Base-by-base conservation (phyloP, 2,329 filamentous ascomycete species). In the Cladosporium colombiae region DNA sequence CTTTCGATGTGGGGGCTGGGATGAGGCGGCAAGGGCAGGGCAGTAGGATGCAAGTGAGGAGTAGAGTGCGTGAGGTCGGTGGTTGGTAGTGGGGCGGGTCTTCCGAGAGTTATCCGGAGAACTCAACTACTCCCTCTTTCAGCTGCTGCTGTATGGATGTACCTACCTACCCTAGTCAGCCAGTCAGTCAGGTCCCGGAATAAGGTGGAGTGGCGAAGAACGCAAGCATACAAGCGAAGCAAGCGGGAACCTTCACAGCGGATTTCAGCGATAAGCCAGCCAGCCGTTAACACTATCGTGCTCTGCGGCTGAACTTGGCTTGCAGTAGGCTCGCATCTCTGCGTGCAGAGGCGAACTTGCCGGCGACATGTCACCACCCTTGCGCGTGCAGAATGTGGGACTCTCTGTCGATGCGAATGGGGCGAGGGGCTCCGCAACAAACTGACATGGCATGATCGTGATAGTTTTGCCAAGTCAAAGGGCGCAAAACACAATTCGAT, bases 221-320 rank as follows among this genome's bases (percentile, higher is more conserved):
- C 33, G 35, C 33, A 35, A 35, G 33, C 35, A 40, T 16, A 44
- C 18, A 44, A 44, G 40, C 40, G 40, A 21, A 46, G n/a, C 18
- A 21, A 46, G 40, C 40, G 40, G 18, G 8, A 46, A 46, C n/a
- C 40, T 46, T 46, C 40, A 21, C 40, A 46, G 40, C 40, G 18
- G 40, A 7, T 7, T 18, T n/a, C 2, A 21, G 31, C 52, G 23
- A 55, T 18, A 27, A 6, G 6, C 6, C 4, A 16, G 25, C 50
- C 13, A 53, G 25, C 23, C 23, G 23, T 55, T 33, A 27, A 29
- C 52, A 59, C 33, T 35, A 23, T 21, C 31, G 6, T 25, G 8
- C 7, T 18, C 33, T 59, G 56, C 56, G 56, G 56, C 56, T 59
- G 56, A 59, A 21, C 23, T 59, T 35, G 35, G 29, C 56, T 59